These are phyloP conservation scores for Psidium guajava DNA, from an alignment of 345 rosid species.

Conservation along the genomic window DNA sequence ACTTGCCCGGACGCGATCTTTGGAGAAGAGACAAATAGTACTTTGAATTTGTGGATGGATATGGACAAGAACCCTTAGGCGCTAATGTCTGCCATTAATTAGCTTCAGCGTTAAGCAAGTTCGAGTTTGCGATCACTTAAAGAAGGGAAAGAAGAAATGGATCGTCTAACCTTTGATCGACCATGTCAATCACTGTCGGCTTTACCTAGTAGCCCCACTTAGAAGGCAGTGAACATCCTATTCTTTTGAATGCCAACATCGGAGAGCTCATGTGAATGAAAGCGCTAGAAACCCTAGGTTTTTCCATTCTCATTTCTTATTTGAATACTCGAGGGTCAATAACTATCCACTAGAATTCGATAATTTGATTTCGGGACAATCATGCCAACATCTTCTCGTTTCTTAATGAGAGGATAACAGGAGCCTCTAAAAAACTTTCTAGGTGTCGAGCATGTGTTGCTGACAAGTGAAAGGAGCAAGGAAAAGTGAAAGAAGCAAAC, in stretches of 20 bases:
- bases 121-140: background rate
- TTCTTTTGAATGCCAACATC: accelerated
- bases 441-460: background rate
- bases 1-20: background rate
- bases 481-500: background rate
- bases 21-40: background rate
- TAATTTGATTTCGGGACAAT: background rate
- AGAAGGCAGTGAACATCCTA: background rate
- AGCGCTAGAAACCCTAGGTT: background rate
- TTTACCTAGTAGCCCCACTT: background rate
- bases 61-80: background rate
- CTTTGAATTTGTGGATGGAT: background rate
- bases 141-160: background rate
- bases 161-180: background rate
- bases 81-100: accelerated
- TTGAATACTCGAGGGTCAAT: background rate
- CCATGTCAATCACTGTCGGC: background rate
- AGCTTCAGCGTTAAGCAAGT: background rate
- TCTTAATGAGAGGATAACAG: background rate
- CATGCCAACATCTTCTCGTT: background rate
- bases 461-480: background rate
- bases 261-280: background rate
- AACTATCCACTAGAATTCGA: background rate
- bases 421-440: background rate
- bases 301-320: background rate